Percentiles rank a stretch among this genome's conserved stretches.
phyloP scores from a whole-genome alignment of 2,329 filamentous ascomycete species.

The Xylariales sp. region DNA sequence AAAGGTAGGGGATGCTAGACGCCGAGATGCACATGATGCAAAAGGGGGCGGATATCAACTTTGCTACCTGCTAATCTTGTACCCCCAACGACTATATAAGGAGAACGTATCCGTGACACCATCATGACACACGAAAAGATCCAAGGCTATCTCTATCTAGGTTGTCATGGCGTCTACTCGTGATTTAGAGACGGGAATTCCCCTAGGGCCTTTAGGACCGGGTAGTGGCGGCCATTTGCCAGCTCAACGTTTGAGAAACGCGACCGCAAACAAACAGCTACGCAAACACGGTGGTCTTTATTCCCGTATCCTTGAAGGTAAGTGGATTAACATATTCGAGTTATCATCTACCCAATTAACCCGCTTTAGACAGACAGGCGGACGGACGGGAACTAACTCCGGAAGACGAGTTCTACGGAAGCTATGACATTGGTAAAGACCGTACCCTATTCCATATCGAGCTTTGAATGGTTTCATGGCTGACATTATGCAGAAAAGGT shows the following conservation, averaged over 20 bases:
- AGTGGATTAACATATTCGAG: neutral
- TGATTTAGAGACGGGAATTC: slow-evolving; percentile 16
- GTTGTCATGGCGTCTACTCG: slow-evolving; percentile 7
- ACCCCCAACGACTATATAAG: slow-evolving; percentile 8
- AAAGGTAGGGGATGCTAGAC: neutral
- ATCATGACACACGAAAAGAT: neutral
- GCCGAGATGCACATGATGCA: neutral
- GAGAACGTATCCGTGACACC: neutral
- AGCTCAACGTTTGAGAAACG: neutral
- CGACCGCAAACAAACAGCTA: neutral
- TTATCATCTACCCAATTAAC: neutral
- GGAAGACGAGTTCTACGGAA: slow-evolving; percentile 21
- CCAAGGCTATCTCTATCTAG: neutral
- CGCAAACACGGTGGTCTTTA: slow-evolving; percentile 24
- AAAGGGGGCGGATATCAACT: slow-evolving; percentile 6
- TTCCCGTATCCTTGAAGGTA: slow-evolving; percentile 16
- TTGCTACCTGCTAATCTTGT: neutral
- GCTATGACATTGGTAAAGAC: slow-evolving; percentile 17
- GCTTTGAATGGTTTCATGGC: neutral
- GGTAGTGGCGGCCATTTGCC: neutral
- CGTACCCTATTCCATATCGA: neutral
- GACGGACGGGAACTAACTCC: neutral
- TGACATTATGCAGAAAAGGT: slow-evolving; percentile 7
- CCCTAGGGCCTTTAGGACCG: neutral
- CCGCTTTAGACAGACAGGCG: slow-evolving; percentile 13